Evolutionary conservation across 257 asterid species (phyloP), one percentile per base, ranked within the genome.

Genomic region (Cordia subcordata): DNA sequence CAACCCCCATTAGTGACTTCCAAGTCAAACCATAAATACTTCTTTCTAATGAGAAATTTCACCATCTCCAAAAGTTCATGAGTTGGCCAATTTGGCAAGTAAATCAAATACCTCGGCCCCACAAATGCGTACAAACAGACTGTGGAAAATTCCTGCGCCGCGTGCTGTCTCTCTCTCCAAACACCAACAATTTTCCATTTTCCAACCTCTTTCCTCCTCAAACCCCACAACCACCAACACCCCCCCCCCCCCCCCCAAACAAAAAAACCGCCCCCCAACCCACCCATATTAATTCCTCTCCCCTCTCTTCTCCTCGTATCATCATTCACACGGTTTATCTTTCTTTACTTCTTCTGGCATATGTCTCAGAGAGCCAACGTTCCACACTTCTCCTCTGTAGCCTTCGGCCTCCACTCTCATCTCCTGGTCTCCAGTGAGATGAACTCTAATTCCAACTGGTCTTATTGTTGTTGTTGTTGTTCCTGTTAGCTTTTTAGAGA

Each of bases 341-440:
- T 22, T 19, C 37, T 23, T 11, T 27, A 20, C 14, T 55, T 55
- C 23, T 20, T 22, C 2, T 21, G 19, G 75, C 79, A 55, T 75
- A 85, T 83, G 95, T 83, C 95, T 81, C 94, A 81, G 16, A 77
- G 91, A 53, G 52, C 88, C 14, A 75, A 72, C 83, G 68, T 75
- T 13, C 90, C 88, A 19, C 88, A 85, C 66, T 85, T 78, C 21
- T 71, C 87, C 11, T 78, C 86, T 33, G 61, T 78, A 33, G 91
- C 94, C 42, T 80, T 80, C 54, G 73, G 74, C 51, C 74, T 72
- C 42, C 94, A 78, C 46, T 82, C 94, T 50, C 94, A 78, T 85
- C 91, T 85, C 86, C 84, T 83, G 80, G 85, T 85, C 45, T 81
- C 95, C 85, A 82, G 85, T 82, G 84, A 85, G 84, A 85, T 80